phyloP scores from a whole-genome alignment of 2,329 filamentous ascomycete genomes.

The Curvularia hawaiiensis region DNA sequence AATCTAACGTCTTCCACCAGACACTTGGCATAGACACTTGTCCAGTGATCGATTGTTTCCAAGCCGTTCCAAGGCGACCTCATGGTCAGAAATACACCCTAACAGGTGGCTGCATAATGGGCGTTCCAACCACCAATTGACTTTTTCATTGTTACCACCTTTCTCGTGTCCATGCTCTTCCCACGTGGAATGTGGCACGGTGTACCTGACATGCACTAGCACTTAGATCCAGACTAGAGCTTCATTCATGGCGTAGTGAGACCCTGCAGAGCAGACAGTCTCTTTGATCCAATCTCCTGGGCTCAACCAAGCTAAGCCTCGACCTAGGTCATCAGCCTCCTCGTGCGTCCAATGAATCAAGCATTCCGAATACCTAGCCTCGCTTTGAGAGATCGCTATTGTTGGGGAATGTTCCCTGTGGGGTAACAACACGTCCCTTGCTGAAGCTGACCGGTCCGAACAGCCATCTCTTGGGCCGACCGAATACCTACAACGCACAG shows the following conservation, averaged over 20 bases:
- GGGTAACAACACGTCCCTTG: constrained; percentile 21
- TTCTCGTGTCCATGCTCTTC: background rate
- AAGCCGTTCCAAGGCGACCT: background rate
- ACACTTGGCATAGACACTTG: background rate
- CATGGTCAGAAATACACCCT: background rate
- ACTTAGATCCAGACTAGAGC: background rate
- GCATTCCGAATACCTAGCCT: constrained; percentile 1
- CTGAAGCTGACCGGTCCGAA: background rate
- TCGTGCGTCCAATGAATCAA: constrained; percentile 1
- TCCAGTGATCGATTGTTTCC: background rate
- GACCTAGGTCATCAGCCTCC: constrained; percentile 6
- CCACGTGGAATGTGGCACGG: background rate
- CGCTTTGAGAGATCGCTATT: constrained; percentile 14
- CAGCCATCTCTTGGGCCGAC: background rate
- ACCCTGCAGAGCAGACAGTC: constrained; percentile 1
- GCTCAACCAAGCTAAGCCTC: constrained; percentile 14
- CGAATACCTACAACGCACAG: background rate
- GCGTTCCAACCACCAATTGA: background rate
- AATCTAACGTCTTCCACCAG: background rate
- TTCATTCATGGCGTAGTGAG: background rate
- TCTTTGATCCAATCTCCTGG: constrained; percentile 28
- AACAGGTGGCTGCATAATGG: background rate
- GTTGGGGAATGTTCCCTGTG: constrained; percentile 31
- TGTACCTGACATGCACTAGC: background rate
- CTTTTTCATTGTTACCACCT: background rate